Base-by-base conservation (phyloP, 371 early-diverging fungal species). In the Thermomucor indicae-seudaticae region DNA sequence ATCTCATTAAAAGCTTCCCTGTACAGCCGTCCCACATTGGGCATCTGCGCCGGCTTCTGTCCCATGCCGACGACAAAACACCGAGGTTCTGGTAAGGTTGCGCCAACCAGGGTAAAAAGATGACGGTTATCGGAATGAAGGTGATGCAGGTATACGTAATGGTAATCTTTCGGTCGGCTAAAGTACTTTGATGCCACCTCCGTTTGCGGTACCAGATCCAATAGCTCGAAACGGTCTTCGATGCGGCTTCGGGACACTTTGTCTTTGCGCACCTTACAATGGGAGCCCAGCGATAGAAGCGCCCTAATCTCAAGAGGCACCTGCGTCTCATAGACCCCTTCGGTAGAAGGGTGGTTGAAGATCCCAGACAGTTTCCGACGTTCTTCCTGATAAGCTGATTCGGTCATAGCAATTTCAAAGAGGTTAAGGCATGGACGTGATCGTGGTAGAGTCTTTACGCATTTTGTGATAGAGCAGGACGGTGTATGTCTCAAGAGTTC, bases 321-420 rank as follows among this genome's bases (percentile, higher is more conserved):
- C 48, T 92, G 85, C 0, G 92, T 86, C 71, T 96, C 97, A 62
- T 96, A 98, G 0, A 93, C 93, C 22, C 94, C 94, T 49, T 89
- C 92, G 11, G 93, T 86, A n/a, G 85, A 72, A 8, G 91, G 90
- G 60, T 95, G 88, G 53, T 85, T 90, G 58, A 93, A 91, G 34
- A 95, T 79, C 20, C 78, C 78, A 1, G 84, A 58, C 65, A 93
- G 84, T 47, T 83, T 78, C 50, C 79, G 80, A 19, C 68, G 63
- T 62, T 94, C 85, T 28, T 79, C 73, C 14, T 72, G 79, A 64
- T 82, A 98, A 5, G 79, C 75, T 5, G 57, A 48, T 63, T 98
- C 98, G 3, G 84, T 43, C 90, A 96, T 90, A 29, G 64, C 65
- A 53, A 93, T 74, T 58, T 86, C 83, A 62, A 90, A 95, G 12